These are phyloP conservation scores for Agaricus subrufescens DNA, from an alignment of 768 basidiomycete species.

Conservation along the genomic window DNA sequence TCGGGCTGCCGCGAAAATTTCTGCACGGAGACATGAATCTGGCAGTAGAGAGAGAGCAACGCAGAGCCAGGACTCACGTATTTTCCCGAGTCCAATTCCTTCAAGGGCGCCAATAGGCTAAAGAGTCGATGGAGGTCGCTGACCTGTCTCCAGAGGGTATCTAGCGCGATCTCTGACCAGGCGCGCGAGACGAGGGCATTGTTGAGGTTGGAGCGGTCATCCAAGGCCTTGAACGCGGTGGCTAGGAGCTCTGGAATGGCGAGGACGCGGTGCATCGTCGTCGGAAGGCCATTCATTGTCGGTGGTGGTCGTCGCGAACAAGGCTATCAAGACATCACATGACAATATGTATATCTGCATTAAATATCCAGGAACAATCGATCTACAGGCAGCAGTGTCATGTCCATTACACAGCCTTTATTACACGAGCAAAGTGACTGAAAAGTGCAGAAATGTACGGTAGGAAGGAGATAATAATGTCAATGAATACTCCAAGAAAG, in stretches of 20 bases:
- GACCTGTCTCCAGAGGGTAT: slow-evolving; percentile 18
- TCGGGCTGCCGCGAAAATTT: slow-evolving; percentile 14
- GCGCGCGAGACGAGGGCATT: slow-evolving; percentile 16
- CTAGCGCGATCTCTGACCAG: slow-evolving; percentile 17
- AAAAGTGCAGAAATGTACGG: not conserved
- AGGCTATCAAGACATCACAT: too few species aligned
- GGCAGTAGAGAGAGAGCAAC: not conserved
- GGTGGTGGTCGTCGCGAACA: too few species aligned
- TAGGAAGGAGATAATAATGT: not conserved
- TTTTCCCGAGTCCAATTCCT: slow-evolving; percentile 2
- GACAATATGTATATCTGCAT: too few species aligned
- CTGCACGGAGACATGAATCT: not conserved
- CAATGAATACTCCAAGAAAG: not conserved
- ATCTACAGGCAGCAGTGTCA: too few species aligned
- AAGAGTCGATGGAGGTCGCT: slow-evolving; percentile 16
- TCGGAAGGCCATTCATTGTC: not conserved
- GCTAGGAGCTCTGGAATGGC: slow-evolving; percentile 17
- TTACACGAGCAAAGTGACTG: not conserved
- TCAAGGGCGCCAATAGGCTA: slow-evolving; percentile 14
- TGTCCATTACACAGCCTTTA: not conserved
- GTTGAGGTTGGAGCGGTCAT: slow-evolving; percentile 9
- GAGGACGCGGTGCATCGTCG: slow-evolving; percentile 11
- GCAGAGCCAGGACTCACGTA: not conserved
- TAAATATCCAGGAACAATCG: not conserved
- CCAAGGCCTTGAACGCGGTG: slow-evolving; percentile 13